Conservation (phyloP, 768 basidiomycete genomes). For the Boletus reticulatus region DNA sequence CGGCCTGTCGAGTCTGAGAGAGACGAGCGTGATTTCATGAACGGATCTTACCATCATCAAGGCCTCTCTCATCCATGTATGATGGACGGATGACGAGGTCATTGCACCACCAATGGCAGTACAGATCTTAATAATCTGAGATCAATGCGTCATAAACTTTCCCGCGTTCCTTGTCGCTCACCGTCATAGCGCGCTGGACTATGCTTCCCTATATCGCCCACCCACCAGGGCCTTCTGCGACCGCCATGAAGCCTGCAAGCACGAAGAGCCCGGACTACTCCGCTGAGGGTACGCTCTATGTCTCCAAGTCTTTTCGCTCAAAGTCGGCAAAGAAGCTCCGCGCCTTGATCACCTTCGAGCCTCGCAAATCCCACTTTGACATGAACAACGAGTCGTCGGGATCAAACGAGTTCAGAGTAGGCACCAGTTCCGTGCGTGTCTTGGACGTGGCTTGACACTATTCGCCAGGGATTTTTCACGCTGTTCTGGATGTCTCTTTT, state of each 20-base stretch:
- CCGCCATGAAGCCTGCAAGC: conserved; percentile 13
- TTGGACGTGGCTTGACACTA: conserved; percentile 1
- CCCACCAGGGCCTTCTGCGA: not conserved
- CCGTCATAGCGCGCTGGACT: not conserved
- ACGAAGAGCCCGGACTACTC: conserved; percentile 35
- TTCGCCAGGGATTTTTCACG: conserved; percentile 80
- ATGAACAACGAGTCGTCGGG: conserved; percentile 69
- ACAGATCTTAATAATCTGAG: too few species aligned
- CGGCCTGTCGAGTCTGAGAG: conserved; percentile 50
- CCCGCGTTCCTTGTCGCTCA: too few species aligned
- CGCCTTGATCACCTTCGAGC: conserved; percentile 82
- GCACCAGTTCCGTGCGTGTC: conserved; percentile 1
- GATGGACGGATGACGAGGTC: conserved; percentile 27
- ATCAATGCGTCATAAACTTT: too few species aligned
- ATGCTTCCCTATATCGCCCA: conserved; percentile 8
- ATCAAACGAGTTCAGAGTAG: conserved; percentile 81
- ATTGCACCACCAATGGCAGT: not conserved
- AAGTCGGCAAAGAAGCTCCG: conserved; percentile 72
- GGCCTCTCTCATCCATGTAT: conserved; percentile 80
- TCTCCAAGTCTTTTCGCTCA: conserved; percentile 76
- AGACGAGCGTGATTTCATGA: not conserved
- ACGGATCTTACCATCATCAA: conserved; percentile 65
- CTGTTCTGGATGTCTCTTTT: conserved; percentile 93
- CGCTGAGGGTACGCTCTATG: conserved; percentile 63
- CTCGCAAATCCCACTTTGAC: conserved; percentile 85